phyloP scores from a whole-genome alignment of 2,329 filamentous ascomycete genomes.

The Pyrenophora tritici-repentis region DNA sequence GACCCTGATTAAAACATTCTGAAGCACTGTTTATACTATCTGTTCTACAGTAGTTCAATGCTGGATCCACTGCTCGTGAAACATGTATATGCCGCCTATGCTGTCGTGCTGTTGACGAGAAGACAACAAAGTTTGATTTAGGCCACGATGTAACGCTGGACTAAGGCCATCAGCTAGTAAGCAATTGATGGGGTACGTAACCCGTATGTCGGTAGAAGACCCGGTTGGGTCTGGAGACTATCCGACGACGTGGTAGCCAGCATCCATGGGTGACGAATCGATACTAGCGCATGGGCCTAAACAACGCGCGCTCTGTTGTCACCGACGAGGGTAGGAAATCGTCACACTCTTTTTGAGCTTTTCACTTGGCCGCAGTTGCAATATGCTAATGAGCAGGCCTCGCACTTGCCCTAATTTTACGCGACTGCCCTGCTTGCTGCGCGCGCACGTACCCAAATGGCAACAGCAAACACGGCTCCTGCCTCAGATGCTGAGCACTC shows the following conservation, averaged over 20 bases:
- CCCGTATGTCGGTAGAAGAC: background rate
- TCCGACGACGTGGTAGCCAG: constrained; percentile 7
- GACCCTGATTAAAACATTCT: background rate
- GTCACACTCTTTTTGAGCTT: constrained; percentile 11
- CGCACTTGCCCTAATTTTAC: constrained; percentile 12
- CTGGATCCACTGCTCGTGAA: too few species aligned
- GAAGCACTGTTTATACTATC: background rate
- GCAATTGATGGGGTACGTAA: background rate
- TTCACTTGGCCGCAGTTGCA: constrained; percentile 18
- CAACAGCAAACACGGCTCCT: constrained; percentile 26
- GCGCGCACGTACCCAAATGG: constrained; percentile 30
- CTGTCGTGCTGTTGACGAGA: too few species aligned
- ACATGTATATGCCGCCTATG: too few species aligned
- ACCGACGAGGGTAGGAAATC: constrained; percentile 17
- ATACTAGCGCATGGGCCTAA: constrained; percentile 12
- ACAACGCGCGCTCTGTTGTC: constrained; percentile 24
- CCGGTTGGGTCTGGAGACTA: constrained; percentile 4
- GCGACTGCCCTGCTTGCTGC: constrained; percentile 24
- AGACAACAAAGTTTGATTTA: too few species aligned
- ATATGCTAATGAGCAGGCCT: constrained; percentile 32
- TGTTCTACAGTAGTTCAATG: background rate
- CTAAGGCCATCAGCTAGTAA: too few species aligned
- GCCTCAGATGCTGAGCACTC: constrained; percentile 30
- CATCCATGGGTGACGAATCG: constrained; percentile 1
- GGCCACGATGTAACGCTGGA: too few species aligned